phyloP scores from a whole-genome alignment of 805 yeast genomes.

The Cyberlindnera meyerae region DNA sequence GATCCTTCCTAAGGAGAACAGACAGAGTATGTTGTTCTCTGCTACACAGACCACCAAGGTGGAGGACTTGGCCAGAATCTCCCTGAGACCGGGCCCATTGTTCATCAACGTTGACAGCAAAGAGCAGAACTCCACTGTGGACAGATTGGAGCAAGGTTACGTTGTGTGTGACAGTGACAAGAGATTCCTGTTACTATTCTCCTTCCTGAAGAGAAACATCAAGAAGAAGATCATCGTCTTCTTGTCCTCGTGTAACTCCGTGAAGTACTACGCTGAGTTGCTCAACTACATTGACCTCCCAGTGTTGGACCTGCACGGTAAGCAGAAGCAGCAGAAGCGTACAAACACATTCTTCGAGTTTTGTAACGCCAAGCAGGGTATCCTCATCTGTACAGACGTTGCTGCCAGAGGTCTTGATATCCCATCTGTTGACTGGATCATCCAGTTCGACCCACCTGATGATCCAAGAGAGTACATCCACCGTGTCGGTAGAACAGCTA shows the following conservation, averaged over 20 bases:
- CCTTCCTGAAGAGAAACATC: conserved; percentile 87
- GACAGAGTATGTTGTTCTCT: conserved; percentile 97
- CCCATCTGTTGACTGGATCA: conserved; percentile 98
- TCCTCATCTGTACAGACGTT: conserved; percentile 92
- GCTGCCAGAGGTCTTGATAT: conserved; percentile 99
- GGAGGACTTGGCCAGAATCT: conserved; percentile 95
- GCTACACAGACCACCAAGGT: conserved; percentile 99
- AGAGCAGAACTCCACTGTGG: conserved; percentile 84
- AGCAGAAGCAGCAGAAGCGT: conserved; percentile 97
- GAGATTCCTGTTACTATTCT: conserved; percentile 82
- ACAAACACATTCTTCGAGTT: conserved; percentile 98
- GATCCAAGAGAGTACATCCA: conserved; percentile 99
- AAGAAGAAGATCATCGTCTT: conserved; percentile 93
- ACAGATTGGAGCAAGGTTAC: conserved; percentile 97
- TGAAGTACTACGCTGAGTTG: conserved; percentile 91
- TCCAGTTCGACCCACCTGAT: conserved; percentile 99
- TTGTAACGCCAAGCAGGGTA: conserved; percentile 94
- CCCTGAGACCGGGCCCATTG: conserved; percentile 86
- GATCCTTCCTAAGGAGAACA: conserved; percentile 84
- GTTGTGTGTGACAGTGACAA: conserved; percentile 97
- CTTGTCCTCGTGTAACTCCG: conserved; percentile 94
- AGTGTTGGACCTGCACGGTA: conserved; percentile 93
- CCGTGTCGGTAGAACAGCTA: conserved; percentile 98
- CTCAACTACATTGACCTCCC: conserved; percentile 95
- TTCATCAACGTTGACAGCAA: conserved; percentile 91